These are phyloP conservation scores for Venturia aucupariae DNA, from an alignment of 2,329 filamentous ascomycete species.

Conservation along the genomic window DNA sequence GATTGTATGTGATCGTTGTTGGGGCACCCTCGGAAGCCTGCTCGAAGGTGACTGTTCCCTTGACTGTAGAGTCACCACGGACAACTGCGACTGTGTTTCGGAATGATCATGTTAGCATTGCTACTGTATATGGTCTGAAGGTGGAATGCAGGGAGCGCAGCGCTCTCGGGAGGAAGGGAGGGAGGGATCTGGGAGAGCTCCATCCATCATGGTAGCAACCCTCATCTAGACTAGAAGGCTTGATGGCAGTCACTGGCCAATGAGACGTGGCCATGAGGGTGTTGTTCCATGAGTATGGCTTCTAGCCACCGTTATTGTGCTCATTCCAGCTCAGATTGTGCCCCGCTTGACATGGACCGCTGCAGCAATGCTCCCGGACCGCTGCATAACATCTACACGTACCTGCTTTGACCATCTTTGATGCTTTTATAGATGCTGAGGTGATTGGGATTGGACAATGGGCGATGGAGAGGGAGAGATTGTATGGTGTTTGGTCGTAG, in stretches of 20 bases:
- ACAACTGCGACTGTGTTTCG: conserved; percentile 70
- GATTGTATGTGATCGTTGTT: conserved; percentile 86
- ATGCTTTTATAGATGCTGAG: conserved; percentile 22
- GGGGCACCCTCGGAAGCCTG: conserved; percentile 72
- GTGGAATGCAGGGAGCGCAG: background rate
- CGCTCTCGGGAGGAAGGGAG: background rate
- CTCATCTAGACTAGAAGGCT: background rate
- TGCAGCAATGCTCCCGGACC: background rate
- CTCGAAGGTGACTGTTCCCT: conserved; percentile 90
- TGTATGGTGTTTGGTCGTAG: background rate
- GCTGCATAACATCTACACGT: background rate
- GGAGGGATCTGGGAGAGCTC: background rate
- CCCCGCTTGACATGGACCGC: conserved; percentile 4
- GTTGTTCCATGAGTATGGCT: background rate
- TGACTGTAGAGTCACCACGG: conserved; percentile 94
- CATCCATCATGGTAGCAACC: conserved; percentile 5
- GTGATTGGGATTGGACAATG: background rate
- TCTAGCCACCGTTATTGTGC: conserved; percentile 7
- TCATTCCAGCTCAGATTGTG: conserved; percentile 8
- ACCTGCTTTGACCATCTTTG: conserved; percentile 66
- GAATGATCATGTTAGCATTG: background rate
- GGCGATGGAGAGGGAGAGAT: background rate
- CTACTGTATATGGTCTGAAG: background rate
- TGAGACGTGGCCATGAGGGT: background rate
- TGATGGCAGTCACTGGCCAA: background rate